Evolutionary conservation across 345 rosid species (phyloP).

Genomic region (Pelargonium nanum): DNA sequence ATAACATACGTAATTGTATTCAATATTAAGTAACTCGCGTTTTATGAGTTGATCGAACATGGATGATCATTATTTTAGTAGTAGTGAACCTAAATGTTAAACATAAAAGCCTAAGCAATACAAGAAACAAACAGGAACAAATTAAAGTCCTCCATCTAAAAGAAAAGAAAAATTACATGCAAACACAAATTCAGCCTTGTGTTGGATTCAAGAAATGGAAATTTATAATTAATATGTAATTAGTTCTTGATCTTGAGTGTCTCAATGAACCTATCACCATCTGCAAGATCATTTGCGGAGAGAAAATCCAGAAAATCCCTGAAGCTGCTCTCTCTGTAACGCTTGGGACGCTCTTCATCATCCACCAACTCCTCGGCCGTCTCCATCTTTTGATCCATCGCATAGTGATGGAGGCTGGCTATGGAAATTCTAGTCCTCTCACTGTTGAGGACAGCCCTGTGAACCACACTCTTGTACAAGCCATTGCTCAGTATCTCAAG

Average conservation of each 20-base stretch:
- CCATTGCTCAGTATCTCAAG: slow-evolving; percentile 62
- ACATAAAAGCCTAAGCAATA: no score
- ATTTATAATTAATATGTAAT: background rate
- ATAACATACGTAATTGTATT: no score
- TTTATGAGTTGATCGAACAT: no score
- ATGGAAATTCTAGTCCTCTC: slow-evolving; percentile 34
- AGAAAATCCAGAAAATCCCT: slow-evolving; percentile 46
- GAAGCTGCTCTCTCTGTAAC: slow-evolving; percentile 41
- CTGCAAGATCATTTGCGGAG: slow-evolving; percentile 27
- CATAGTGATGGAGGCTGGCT: slow-evolving; percentile 45
- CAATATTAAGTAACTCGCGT: no score
- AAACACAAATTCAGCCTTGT: background rate
- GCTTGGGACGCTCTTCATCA: slow-evolving; percentile 27
- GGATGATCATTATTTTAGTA: no score
- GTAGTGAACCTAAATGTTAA: no score
- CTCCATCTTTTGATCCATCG: slow-evolving; percentile 43
- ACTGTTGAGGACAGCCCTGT: slow-evolving; percentile 29
- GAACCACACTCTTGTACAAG: slow-evolving; percentile 37
- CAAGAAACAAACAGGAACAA: no score
- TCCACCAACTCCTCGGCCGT: slow-evolving; percentile 38
- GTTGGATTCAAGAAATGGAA: background rate
- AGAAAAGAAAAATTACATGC: background rate
- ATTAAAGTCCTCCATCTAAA: no score
- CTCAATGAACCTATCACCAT: slow-evolving; percentile 32
- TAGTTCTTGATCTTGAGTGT: slow-evolving; percentile 20